phyloP scores from a whole-genome alignment of 306 rosid genomes.

The Prunus mira region DNA sequence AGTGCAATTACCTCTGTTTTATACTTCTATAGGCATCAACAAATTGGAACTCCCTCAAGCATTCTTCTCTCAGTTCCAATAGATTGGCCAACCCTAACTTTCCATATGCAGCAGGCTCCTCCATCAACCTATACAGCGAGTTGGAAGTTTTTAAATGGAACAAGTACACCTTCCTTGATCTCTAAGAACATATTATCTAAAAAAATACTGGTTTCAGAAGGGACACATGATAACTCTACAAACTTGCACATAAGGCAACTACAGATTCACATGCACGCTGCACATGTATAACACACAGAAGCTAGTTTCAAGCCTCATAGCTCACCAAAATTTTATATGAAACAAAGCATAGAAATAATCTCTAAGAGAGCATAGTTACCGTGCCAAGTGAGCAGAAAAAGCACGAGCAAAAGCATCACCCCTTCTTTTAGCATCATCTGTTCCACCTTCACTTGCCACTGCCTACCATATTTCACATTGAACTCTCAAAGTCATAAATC shows the following conservation, averaged over 20 bases:
- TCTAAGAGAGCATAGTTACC: slow-evolving; percentile 43
- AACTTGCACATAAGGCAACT: not conserved
- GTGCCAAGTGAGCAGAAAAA: slow-evolving; percentile 88
- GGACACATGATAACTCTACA: not conserved
- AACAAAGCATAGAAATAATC: slow-evolving; percentile 1
- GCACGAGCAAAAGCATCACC: slow-evolving; percentile 97
- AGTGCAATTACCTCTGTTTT: slow-evolving; percentile 69
- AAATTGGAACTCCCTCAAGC: slow-evolving; percentile 98
- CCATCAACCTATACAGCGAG: slow-evolving; percentile 70
- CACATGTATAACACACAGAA: not conserved
- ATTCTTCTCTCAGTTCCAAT: slow-evolving; percentile 96
- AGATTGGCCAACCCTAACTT: slow-evolving; percentile 92
- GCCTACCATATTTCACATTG: slow-evolving; percentile 56
- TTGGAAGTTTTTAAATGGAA: slow-evolving; percentile 12
- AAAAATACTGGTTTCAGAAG: not conserved
- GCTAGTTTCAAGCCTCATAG: not conserved
- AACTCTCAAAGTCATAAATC: slow-evolving; percentile 27
- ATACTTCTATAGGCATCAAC: slow-evolving; percentile 90
- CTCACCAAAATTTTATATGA: not conserved
- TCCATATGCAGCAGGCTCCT: slow-evolving; percentile 97
- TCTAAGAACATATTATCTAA: not conserved
- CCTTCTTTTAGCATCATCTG: slow-evolving; percentile 96
- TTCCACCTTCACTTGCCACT: slow-evolving; percentile 98
- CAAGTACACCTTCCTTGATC: not conserved
- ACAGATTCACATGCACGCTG: not conserved